Conservation (phyloP, 1,139 yeast species). For the Geotrichum australiense region DNA sequence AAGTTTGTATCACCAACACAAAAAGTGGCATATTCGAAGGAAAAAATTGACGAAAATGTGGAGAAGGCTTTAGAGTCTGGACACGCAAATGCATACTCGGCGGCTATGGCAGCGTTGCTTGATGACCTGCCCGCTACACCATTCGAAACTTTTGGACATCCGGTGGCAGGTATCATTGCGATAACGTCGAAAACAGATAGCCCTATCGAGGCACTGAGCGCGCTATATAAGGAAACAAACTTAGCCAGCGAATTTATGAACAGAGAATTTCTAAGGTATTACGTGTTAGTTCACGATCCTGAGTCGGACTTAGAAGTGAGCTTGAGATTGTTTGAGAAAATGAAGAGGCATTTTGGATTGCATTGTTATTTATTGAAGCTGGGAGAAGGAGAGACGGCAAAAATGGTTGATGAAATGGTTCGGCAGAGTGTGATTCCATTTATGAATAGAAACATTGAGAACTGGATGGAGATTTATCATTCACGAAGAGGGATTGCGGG, state of each 20-base stretch:
- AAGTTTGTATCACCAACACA: slow-evolving; percentile 23
- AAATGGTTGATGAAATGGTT: slow-evolving; percentile 47
- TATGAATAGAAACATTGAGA: slow-evolving; percentile 64
- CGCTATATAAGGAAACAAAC: slow-evolving; percentile 31
- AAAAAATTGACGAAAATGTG: slow-evolving; percentile 6
- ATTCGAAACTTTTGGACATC: slow-evolving; percentile 87
- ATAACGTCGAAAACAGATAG: slow-evolving; percentile 44
- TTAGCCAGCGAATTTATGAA: slow-evolving; percentile 34
- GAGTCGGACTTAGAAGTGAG: slow-evolving; percentile 30
- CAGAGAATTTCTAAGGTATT: slow-evolving; percentile 35
- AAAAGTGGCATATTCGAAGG: slow-evolving; percentile 5
- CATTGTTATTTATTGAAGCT: slow-evolving; percentile 34
- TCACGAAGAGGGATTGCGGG: slow-evolving; percentile 70
- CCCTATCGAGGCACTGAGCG: slow-evolving; percentile 43
- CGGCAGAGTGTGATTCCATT: slow-evolving; percentile 60
- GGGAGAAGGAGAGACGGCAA: slow-evolving; percentile 18
- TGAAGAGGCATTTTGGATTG: slow-evolving; percentile 34
- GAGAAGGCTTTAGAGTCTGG: neutral
- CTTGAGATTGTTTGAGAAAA: slow-evolving; percentile 30
- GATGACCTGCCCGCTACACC: slow-evolving; percentile 62
- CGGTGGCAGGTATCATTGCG: slow-evolving; percentile 69
- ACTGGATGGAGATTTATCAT: slow-evolving; percentile 72
- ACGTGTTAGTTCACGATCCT: slow-evolving; percentile 37
- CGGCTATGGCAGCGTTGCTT: slow-evolving; percentile 53
- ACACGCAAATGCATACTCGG: slow-evolving; percentile 43